Percentiles rank a stretch among this genome's conserved stretches.
Evolutionary conservation across 345 rosid species (phyloP).

Genomic region (Triadica sebifera): DNA sequence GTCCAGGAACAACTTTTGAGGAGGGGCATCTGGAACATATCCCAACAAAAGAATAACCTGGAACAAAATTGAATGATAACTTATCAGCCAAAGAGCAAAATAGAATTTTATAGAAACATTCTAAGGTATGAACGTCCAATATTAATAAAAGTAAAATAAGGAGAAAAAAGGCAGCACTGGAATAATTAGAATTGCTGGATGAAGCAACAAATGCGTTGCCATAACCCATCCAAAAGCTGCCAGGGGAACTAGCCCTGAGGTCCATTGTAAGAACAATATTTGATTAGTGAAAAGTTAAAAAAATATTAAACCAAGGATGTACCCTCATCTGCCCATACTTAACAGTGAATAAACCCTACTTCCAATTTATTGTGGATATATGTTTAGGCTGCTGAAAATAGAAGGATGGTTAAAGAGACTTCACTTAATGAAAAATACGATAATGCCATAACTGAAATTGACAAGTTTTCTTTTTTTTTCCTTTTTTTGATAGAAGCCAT

Average conservation of each 20-base stretch:
- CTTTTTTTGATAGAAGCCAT: neutral
- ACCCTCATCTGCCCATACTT: neutral
- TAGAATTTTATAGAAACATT: slow-evolving; percentile 1
- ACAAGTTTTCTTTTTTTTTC: no score
- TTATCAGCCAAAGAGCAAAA: neutral
- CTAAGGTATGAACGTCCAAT: slow-evolving; percentile 8
- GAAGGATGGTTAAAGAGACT: neutral
- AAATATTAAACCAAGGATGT: neutral
- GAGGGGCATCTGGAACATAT: slow-evolving; percentile 82
- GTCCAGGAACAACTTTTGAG: slow-evolving; percentile 58
- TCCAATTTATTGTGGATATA: neutral
- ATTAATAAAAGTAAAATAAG: slow-evolving; percentile 4
- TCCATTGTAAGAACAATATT: slow-evolving; percentile 17
- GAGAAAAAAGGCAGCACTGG: slow-evolving; percentile 48
- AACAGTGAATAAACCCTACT: neutral
- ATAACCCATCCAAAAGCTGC: slow-evolving; percentile 96
- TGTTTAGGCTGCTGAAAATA: neutral
- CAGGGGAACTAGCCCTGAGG: slow-evolving; percentile 66
- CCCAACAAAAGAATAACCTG: slow-evolving; percentile 75
- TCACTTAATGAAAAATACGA: neutral
- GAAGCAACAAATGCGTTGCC: slow-evolving; percentile 84
- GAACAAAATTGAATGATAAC: slow-evolving; percentile 19
- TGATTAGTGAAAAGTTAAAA: neutral
- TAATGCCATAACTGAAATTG: neutral
- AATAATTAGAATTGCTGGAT: slow-evolving; percentile 66